Percentiles rank a stretch among this genome's conserved stretches.
Evolutionary conservation across 331 rosid species (phyloP).

Genomic region (Acacia concinna): DNA sequence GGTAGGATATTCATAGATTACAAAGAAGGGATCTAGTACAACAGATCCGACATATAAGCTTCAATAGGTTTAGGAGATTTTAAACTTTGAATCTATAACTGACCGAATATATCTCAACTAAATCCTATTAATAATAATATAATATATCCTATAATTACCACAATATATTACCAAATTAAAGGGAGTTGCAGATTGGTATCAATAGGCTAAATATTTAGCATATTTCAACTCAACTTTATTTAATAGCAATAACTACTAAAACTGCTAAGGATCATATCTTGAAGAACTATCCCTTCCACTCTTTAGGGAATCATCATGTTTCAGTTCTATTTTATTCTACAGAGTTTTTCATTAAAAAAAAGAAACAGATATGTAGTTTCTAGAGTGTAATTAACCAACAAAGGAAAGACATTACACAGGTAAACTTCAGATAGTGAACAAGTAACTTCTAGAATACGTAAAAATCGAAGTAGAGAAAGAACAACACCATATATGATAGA

Average conservation of each 20-base stretch:
- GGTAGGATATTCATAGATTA: too few relatives aligned
- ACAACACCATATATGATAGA: conserved; percentile 73
- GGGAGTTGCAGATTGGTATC: background rate
- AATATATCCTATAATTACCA: too few relatives aligned
- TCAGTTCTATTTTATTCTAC: background rate
- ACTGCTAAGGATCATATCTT: conserved; percentile 10
- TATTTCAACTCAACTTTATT: background rate
- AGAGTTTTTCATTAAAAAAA: conserved; percentile 10
- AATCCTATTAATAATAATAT: too few relatives aligned
- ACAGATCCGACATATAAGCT: too few relatives aligned
- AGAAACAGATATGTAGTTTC: conserved; percentile 10
- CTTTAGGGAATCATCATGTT: conserved; percentile 18
- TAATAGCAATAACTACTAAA: conserved; percentile 6
- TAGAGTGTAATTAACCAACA: conserved; percentile 24
- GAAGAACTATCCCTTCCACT: background rate
- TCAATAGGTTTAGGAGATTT: too few relatives aligned
- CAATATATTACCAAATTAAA: background rate
- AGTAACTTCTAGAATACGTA: conserved; percentile 13
- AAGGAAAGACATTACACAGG: conserved; percentile 11
- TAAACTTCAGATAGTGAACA: conserved; percentile 11
- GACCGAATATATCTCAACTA: too few relatives aligned
- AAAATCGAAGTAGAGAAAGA: conserved; percentile 26
- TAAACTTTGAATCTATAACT: too few relatives aligned
- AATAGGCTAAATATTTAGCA: conserved; percentile 23
- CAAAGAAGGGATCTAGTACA: too few relatives aligned